These are phyloP conservation scores for Brassica carinata DNA, from an alignment of 345 rosid genomes.

Conservation along the genomic window DNA sequence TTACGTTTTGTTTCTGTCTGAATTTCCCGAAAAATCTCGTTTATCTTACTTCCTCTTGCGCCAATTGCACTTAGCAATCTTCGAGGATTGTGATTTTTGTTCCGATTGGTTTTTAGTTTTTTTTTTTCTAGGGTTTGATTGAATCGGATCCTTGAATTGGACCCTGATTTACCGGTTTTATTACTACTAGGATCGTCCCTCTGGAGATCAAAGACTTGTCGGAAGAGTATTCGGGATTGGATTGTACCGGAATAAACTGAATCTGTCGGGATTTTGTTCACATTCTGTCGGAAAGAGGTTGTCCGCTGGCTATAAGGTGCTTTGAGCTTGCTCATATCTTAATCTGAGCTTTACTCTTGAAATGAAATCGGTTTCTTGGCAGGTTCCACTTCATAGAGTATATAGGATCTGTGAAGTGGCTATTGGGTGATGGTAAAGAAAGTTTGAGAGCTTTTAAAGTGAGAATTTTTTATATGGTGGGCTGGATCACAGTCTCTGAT, in stretches of 20 bases:
- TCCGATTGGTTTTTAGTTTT: conserved; percentile 24
- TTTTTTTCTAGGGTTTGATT: conserved; percentile 55
- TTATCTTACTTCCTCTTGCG: not conserved
- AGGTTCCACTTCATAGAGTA: no score
- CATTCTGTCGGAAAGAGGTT: conserved; percentile 17
- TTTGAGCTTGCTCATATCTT: conserved; percentile 21
- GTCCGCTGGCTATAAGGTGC: conserved; percentile 33
- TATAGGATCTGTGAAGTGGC: no score
- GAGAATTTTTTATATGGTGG: conserved; percentile 52
- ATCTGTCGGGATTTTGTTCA: not conserved
- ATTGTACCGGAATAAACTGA: conserved; percentile 32
- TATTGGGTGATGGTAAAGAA: conserved; percentile 31
- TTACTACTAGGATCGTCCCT: conserved; percentile 35
- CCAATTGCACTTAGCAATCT: conserved; percentile 18
- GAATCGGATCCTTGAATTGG: conserved; percentile 40
- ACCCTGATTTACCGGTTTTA: conserved; percentile 48
- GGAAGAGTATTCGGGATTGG: no score
- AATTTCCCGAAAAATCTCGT: conserved; percentile 6
- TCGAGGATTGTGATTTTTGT: conserved; percentile 18
- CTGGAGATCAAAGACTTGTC: conserved; percentile 12
- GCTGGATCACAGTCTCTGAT: conserved; percentile 56
- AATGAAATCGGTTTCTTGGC: no score
- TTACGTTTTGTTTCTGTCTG: not conserved
- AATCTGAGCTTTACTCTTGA: no score
- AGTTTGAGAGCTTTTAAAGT: conserved; percentile 47